Percentiles rank a stretch among this genome's conserved stretches.
Evolutionary conservation across 768 basidiomycete species (phyloP).

Genomic region (Mycena floridula): DNA sequence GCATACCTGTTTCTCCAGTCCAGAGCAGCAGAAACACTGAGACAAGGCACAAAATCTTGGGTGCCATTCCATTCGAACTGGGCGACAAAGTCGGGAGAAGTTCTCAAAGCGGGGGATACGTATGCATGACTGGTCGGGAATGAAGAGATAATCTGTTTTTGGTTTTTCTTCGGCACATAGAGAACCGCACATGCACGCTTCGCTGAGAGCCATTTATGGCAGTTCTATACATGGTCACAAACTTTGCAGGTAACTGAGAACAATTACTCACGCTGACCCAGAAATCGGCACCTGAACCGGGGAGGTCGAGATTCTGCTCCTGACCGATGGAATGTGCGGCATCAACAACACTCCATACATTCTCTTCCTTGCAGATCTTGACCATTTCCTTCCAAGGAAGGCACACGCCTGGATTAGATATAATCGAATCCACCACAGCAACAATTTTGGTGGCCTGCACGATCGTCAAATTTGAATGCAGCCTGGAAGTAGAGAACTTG

Average conservation of each 20-base stretch:
- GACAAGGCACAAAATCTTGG: slow-evolving; percentile 43
- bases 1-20: slow-evolving; percentile 65
- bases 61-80: slow-evolving; percentile 67
- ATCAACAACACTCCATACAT: slow-evolving; percentile 49
- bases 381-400: slow-evolving; percentile 61
- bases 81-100: slow-evolving; percentile 36
- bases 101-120: slow-evolving; percentile 35
- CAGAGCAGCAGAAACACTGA: slow-evolving; percentile 56
- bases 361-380: slow-evolving; percentile 45
- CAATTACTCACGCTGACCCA: slow-evolving; percentile 49
- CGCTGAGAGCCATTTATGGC: slow-evolving; percentile 60
- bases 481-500: not conserved
- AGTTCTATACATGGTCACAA: slow-evolving; percentile 31
- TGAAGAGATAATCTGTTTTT: slow-evolving; percentile 52
- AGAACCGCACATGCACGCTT: slow-evolving; percentile 50
- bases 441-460: slow-evolving; percentile 33
- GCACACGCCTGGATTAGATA: slow-evolving; percentile 40
- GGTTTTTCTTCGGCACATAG: slow-evolving; percentile 45
- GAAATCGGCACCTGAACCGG: slow-evolving; percentile 46
- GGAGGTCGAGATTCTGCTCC: slow-evolving; percentile 44
- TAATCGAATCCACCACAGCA: slow-evolving; percentile 50
- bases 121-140: slow-evolving; percentile 54
- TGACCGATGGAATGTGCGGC: slow-evolving; percentile 66
- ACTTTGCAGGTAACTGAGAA: not conserved
- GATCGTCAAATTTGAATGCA: too few species aligned